Evolutionary conservation across 257 asterid species (phyloP).

Genomic region (Fraxinus cuspidata): DNA sequence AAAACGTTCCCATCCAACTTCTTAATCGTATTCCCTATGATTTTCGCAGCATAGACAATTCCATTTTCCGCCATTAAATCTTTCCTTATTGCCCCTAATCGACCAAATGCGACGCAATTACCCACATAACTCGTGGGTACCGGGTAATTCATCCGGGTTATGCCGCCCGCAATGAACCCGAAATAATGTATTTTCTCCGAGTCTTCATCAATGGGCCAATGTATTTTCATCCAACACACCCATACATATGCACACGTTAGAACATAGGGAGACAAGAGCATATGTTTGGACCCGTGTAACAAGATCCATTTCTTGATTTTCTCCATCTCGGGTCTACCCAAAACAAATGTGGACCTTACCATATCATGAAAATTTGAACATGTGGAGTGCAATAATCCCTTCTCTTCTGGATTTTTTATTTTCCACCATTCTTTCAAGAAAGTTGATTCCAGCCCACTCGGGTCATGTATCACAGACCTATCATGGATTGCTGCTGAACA

Average conservation of each 20-base stretch:
- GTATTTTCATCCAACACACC: constrained; percentile 44
- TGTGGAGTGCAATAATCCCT: neutral
- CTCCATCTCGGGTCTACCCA: constrained; percentile 40
- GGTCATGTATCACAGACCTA: constrained; percentile 39
- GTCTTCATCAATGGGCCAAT: neutral
- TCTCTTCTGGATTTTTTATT: neutral
- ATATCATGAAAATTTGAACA: neutral
- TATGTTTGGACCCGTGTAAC: constrained; percentile 40
- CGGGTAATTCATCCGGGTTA: constrained; percentile 28
- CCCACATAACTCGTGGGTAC: constrained; percentile 39
- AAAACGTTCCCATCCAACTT: constrained; percentile 33
- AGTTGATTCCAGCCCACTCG: constrained; percentile 22
- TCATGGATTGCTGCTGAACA: constrained; percentile 33
- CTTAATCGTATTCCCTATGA: constrained; percentile 39
- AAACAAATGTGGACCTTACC: constrained; percentile 36
- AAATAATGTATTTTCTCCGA: constrained; percentile 16
- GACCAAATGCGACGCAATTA: constrained; percentile 41
- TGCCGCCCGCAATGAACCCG: constrained; percentile 45
- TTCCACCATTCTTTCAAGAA: constrained; percentile 33
- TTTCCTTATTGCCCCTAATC: constrained; percentile 12
- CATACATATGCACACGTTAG: constrained; percentile 38
- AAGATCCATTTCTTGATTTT: constrained; percentile 43
- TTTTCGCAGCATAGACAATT: constrained; percentile 30
- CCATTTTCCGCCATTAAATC: constrained; percentile 32
- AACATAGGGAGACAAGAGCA: constrained; percentile 36